Base-by-base conservation (phyloP, 768 basidiomycete genomes). In the Mycena pura region DNA sequence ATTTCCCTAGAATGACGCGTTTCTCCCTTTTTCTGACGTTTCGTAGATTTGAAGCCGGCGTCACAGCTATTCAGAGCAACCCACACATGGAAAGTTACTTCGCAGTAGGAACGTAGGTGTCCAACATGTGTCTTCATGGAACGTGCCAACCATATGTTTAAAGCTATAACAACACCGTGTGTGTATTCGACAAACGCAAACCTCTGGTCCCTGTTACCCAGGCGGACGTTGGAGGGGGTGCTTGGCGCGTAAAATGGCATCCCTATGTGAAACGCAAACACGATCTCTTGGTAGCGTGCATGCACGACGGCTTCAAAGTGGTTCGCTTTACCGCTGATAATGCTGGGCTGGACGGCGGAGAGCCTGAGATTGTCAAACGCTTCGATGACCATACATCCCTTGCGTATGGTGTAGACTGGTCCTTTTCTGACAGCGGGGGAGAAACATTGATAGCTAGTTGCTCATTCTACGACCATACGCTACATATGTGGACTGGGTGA, bases 201-300 rank as follows among this genome's bases (percentile, higher is more conserved):
- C 85, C 85, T 5, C 70, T 80, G 5, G 71, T 71, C 3, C 86
- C 92, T 0, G 64, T 98, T 13, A 70, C 76, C 1, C 76, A 82
- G 47, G 84, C 83, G 24, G 82, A 90, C 57, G 87, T 93, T 3
- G 94, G 93, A 11, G 97, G 97, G 13, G 97, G 97, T 3, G 92
- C 87, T 11, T 99, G 97, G 97, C 85, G 97, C 17, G 88, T 94
- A 58, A 95, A 96, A 73, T 99, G 95, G 94, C 95, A 99, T 74
- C 95, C 96, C 7, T 84, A 83, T 5, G 64, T 80, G 2, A 66
- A 70, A n/a, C 83, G 95, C 43, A 84, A 82, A 63, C 69, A 83
- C 34, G 92, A 96, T 69, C 80, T 99, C 2, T 83, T 98, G 19
- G 87, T 95, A n/a, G 97, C 96, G 0, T 95, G 92, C 70, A 99